These are phyloP conservation scores for Andrographis paniculata DNA, from an alignment of 305 asterid genomes.

Conservation along the genomic window DNA sequence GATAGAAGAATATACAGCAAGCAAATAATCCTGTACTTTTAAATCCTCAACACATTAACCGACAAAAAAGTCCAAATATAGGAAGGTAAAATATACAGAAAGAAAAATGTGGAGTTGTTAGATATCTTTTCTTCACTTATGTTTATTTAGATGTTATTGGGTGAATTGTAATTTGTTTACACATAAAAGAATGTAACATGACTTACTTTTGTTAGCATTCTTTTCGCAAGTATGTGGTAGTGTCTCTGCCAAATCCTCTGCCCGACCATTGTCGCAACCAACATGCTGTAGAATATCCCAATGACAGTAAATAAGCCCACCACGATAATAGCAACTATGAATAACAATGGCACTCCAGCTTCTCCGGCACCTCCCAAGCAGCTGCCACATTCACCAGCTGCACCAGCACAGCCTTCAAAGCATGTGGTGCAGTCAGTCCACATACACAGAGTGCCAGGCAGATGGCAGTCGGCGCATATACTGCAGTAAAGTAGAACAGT, in stretches of 20 bases:
- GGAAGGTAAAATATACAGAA: too few species aligned
- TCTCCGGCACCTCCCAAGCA: slow-evolving; percentile 97
- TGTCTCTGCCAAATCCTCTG: slow-evolving; percentile 99
- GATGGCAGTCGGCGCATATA: slow-evolving; percentile 88
- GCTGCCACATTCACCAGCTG: slow-evolving; percentile 81
- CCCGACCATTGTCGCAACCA: slow-evolving; percentile 97
- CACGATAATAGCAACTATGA: slow-evolving; percentile 67
- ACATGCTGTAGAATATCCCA: slow-evolving; percentile 88
- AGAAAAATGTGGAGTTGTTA: too few species aligned
- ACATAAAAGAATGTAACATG: neutral
- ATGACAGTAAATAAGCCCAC: slow-evolving; percentile 82
- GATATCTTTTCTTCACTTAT: too few species aligned
- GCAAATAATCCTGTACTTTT: neutral
- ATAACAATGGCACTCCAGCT: slow-evolving; percentile 83
- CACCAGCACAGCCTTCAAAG: slow-evolving; percentile 81
- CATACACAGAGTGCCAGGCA: slow-evolving; percentile 96
- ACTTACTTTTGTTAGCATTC: slow-evolving; percentile 93
- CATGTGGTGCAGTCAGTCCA: slow-evolving; percentile 97
- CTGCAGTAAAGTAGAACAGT: slow-evolving; percentile 30
- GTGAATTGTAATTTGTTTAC: too few species aligned
- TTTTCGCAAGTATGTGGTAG: slow-evolving; percentile 90
- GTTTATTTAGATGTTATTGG: too few species aligned
- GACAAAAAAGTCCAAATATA: neutral
- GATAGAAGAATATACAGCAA: too few species aligned
- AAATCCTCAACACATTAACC: neutral